Evolutionary conservation across 1,284 basidiomycete species (phyloP).

Genomic region (Rhodotorula glutinis): DNA sequence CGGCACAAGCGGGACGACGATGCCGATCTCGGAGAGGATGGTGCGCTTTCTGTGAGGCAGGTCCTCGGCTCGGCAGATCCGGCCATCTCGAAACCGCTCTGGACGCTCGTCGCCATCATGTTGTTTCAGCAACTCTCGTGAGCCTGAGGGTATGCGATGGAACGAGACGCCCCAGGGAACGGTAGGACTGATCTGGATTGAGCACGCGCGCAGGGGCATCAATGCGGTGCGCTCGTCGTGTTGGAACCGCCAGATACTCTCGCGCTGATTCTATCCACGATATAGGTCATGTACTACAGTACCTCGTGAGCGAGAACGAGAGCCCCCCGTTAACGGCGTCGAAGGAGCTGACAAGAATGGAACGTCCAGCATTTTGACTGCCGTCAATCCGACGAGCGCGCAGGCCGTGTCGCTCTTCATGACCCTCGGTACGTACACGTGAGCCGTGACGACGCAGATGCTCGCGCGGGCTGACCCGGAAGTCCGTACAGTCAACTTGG

Average conservation of each 20-base stretch:
- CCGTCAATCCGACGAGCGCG: slow-evolving; percentile 37
- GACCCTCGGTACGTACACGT: slow-evolving; percentile 18
- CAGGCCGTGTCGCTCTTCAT: slow-evolving; percentile 36
- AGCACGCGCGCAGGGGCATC: slow-evolving; percentile 23
- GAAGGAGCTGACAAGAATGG: too few relatives aligned
- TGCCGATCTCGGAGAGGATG: not conserved
- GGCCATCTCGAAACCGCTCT: slow-evolving; percentile 15
- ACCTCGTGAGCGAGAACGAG: not conserved
- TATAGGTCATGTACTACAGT: slow-evolving; percentile 26
- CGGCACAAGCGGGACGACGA: not conserved
- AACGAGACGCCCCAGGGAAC: too few relatives aligned
- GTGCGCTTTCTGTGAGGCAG: slow-evolving; percentile 17
- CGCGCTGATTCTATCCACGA: not conserved
- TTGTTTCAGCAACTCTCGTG: slow-evolving; percentile 33
- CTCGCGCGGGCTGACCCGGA: not conserved
- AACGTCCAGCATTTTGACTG: slow-evolving; percentile 36
- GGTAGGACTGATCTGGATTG: too few relatives aligned
- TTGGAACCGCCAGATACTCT: too few relatives aligned
- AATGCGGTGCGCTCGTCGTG: slow-evolving; percentile 6
- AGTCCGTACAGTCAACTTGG: slow-evolving; percentile 31
- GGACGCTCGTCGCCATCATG: slow-evolving; percentile 24
- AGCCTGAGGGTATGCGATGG: too few relatives aligned
- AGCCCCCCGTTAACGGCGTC: not conserved
- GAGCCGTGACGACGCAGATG: not conserved
- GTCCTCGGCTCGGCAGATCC: slow-evolving; percentile 23